A percentile compares a stretch with the other conserved stretches of the same genome.
phyloP scores from a whole-genome alignment of 2,329 filamentous ascomycete species.

The Claviceps sp. region DNA sequence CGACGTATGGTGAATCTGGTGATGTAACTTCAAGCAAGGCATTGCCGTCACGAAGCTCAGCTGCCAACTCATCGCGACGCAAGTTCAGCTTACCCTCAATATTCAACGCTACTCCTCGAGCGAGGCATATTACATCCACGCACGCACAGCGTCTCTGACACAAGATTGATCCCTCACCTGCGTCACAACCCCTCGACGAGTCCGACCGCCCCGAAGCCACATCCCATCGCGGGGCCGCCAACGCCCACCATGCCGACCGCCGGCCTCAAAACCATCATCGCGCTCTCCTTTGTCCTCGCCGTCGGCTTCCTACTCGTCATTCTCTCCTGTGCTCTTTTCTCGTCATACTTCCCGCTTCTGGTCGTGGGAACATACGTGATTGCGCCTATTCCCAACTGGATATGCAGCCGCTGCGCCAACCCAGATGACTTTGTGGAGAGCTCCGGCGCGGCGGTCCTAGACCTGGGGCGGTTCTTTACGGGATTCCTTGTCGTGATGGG shows the following conservation, averaged over 20 bases:
- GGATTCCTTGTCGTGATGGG: slow-evolving; percentile 97
- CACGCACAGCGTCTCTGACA: background rate
- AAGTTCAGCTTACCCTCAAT: too few relatives aligned
- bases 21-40: background rate
- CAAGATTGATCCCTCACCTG: background rate
- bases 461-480: slow-evolving; percentile 87
- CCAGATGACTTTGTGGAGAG: slow-evolving; percentile 92
- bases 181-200: background rate
- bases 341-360: slow-evolving; percentile 87
- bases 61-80: too few relatives aligned
- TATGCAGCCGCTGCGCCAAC: slow-evolving; percentile 76
- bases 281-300: slow-evolving; percentile 94
- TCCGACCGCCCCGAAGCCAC: too few relatives aligned
- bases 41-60: too few relatives aligned
- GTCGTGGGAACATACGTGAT: slow-evolving; percentile 93
- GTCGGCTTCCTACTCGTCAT: slow-evolving; percentile 98
- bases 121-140: background rate
- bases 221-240: slow-evolving; percentile 8
- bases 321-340: slow-evolving; percentile 88
- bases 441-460: slow-evolving; percentile 70
- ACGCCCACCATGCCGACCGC: slow-evolving; percentile 51
- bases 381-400: slow-evolving; percentile 92
- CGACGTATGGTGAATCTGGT: background rate
- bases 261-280: slow-evolving; percentile 97
- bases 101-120: too few relatives aligned